A percentile compares a stretch with the other conserved stretches of the same genome.
Conservation (phyloP, 306 rosid species). For the Phaseolus lunatus region DNA sequence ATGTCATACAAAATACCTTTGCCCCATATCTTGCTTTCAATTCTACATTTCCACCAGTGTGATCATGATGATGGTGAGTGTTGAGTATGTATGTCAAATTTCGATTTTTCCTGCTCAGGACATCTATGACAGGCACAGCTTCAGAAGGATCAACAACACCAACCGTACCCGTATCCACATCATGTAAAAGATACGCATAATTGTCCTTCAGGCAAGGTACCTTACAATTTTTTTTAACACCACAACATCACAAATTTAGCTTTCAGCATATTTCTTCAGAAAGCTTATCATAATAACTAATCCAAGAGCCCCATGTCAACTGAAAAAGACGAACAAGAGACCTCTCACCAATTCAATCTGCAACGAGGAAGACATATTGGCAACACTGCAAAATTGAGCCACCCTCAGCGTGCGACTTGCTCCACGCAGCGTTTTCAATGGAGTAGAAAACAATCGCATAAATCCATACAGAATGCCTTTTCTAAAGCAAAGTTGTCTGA, state of each 20-base stretch:
- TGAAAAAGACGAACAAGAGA: conserved; percentile 10
- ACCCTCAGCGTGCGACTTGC: conserved; percentile 89
- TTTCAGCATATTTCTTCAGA: conserved; percentile 26
- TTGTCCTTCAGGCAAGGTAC: conserved; percentile 92
- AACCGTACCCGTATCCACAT: conserved; percentile 92
- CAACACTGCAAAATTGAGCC: conserved; percentile 85
- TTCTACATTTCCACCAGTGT: conserved; percentile 95
- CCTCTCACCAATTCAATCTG: conserved; percentile 95
- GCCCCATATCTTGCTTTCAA: conserved; percentile 91
- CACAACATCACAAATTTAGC: background rate
- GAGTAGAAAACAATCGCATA: conserved; percentile 72
- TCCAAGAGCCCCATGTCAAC: conserved; percentile 2
- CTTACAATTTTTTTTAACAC: conserved; percentile 45
- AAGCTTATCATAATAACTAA: conserved; percentile 31
- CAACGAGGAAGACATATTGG: conserved; percentile 75
- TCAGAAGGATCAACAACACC: conserved; percentile 99
- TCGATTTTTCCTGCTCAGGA: conserved; percentile 76
- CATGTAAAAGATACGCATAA: conserved; percentile 90
- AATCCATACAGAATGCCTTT: conserved; percentile 81
- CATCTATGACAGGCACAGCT: conserved; percentile 83
- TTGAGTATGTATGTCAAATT: conserved; percentile 93
- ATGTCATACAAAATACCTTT: conserved; percentile 57
- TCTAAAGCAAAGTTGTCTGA: conserved; percentile 75
- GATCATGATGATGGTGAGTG: conserved; percentile 97
- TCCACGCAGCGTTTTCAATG: conserved; percentile 84